Evolutionary conservation across 139 green algal genomes (phyloP), one percentile per base, ranked within the genome.

Genomic region (Chlamydomonas eustigma): DNA sequence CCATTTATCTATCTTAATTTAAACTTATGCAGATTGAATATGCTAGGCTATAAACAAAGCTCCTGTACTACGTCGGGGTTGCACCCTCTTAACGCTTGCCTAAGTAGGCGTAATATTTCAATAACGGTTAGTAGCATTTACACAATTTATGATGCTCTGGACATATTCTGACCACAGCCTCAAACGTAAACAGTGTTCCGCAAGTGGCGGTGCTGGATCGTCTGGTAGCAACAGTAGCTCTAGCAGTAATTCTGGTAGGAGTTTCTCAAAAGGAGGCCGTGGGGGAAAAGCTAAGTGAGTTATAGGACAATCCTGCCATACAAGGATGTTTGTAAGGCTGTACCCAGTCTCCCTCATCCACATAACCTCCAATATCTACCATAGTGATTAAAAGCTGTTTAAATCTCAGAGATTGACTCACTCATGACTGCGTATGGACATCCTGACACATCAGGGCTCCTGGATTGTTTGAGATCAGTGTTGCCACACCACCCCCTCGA

Each of bases 381-480:
- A 18, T 58, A 18, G 44, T 18, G 12, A 58, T 18, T 58, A 18
- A 58, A 58, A 18, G 12, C 44, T 18, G 12, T 12, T 28, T 58
- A 28, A 18, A 18, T 12, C 12, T 18, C 44, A 58, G 18, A 58
- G 12, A 12, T 58, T 12, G 44, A 58, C 44, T 18, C 12, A 18
- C 44, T 18, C 18, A 58, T 58, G 44, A 12, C 44, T 58, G 44
- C 44, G 12, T 12, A 12, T 18, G 12, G 44, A 28, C 44, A 58
- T 18, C 44, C 44, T 12, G 12, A 12, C 18, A 58, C 12, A 28
- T 12, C 44, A 58, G 58, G 58, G 58, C 65, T 18, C 6, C 28
- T 73, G 78, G 78, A 3, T 35, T 83, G 31, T 87, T 83, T 73
- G 81, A 87, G 63, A 69, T 87, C 2, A 76, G 75, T 0, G 50